Base-by-base conservation (phyloP, 805 yeast genomes). In the Candida maltosa region DNA sequence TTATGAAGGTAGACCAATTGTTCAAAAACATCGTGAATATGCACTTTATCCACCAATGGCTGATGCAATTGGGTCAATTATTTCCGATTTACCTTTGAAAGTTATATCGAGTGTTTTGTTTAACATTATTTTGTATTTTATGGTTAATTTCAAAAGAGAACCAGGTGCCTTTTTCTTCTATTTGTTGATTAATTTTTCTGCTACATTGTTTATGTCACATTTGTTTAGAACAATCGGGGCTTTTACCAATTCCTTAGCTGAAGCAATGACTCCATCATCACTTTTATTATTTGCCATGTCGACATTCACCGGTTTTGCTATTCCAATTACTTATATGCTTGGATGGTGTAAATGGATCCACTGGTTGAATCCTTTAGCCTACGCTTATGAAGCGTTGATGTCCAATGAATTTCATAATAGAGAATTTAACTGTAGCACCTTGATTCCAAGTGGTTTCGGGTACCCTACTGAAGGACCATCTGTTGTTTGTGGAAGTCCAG, bases 311-410 rank as follows among this genome's bases (percentile, higher is more conserved):
- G 83, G 83, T 25, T 78, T 78, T 59, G 76, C 71, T 16, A 60
- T 78, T 39, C 84, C 83, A 19, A 69, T 72, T 22, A 68, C 71
- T 5, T 52, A 67, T 32, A 76, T 78, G 76, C 64, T 69, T 43
- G 78, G 82, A 9, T 79, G 84, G 84, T 72, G 78, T 23, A 65
- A 78, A 45, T 79, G 83, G 84, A 75, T 79, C 41, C 73, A 75
- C 54, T 79, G 75, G 46, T 45, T 79, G 30, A 67, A 79, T 45
- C 84, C 84, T 2, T 53, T 78, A 33, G 76, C 73, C 6, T 78
- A 77, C 47, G 63, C 71, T 14, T 78, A 77, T 47, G 83, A 78
- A 53, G 62, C 82, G 2, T 54, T 77, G 49, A 66, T 79, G 69
- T 63, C 71, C 2, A 78, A 77, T 46, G 84, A 79, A 51, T 78